These are phyloP conservation scores for Capronia coronata DNA, from an alignment of 2,329 filamentous ascomycete species.

Conservation along the genomic window DNA sequence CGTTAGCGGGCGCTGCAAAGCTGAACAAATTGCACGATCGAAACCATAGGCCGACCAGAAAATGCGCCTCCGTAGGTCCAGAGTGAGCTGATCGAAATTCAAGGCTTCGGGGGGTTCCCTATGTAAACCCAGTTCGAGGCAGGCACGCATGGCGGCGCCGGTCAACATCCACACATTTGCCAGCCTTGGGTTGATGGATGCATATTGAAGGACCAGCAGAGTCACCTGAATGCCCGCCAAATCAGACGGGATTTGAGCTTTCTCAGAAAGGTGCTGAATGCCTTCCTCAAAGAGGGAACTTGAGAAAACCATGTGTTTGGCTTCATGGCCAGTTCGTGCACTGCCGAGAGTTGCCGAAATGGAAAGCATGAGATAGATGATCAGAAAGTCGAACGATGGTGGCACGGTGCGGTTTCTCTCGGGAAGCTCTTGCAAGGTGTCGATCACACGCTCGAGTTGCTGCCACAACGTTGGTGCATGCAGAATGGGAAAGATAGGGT, in stretches of 20 bases:
- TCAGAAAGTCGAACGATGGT: conserved; percentile 32
- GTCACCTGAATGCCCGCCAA: conserved; percentile 29
- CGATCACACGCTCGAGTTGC: conserved; percentile 28
- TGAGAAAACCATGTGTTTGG: conserved; percentile 32
- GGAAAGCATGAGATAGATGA: conserved; percentile 33
- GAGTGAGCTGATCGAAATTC: conserved; percentile 25
- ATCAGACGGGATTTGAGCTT: conserved; percentile 30
- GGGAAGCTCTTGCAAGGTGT: conserved; percentile 24
- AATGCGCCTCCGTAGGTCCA: conserved; percentile 28
- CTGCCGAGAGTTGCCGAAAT: conserved; percentile 32
- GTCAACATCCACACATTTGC: conserved; percentile 31
- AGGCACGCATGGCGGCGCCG: conserved; percentile 30
- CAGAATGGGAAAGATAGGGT: conserved; percentile 31
- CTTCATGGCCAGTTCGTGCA: conserved; percentile 32
- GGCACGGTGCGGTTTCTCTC: conserved; percentile 22
- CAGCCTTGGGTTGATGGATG: conserved; percentile 28
- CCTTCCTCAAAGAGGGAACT: conserved; percentile 33
- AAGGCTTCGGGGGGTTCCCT: conserved; percentile 26
- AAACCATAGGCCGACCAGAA: conserved; percentile 30
- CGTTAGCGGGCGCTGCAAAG: conserved; percentile 29
- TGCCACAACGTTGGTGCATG: conserved; percentile 30
- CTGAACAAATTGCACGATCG: conserved; percentile 29
- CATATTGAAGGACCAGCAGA: conserved; percentile 29
- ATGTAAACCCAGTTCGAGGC: conserved; percentile 29
- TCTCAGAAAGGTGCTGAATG: conserved; percentile 31